Evolutionary conservation across 148 eudicot genomes (phyloP).

Genomic region (Talinum fruticosum): DNA sequence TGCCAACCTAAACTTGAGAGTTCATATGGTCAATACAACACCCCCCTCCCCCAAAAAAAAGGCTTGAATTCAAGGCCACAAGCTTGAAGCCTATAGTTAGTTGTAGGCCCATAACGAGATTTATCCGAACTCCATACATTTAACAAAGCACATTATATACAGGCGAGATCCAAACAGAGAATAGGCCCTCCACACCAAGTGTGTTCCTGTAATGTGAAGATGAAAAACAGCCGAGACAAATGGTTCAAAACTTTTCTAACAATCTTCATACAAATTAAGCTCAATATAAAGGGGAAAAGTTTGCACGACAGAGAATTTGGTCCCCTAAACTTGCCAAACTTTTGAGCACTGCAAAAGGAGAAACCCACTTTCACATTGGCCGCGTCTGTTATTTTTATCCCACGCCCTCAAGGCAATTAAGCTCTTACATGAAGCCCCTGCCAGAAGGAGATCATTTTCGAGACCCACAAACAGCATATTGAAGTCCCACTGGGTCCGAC

Average conservation of each 20-base stretch:
- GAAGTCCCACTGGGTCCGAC: slow-evolving; percentile 14
- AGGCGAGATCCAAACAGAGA: not conserved
- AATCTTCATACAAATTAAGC: not conserved
- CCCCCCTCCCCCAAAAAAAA: no score
- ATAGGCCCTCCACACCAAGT: not conserved
- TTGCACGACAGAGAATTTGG: not conserved
- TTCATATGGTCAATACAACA: no score
- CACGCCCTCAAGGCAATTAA: slow-evolving; percentile 3
- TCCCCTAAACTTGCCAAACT: not conserved
- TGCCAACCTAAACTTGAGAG: no score
- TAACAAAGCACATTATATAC: no score
- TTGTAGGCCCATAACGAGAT: no score
- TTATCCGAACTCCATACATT: not conserved
- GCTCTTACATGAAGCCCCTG: slow-evolving; percentile 20
- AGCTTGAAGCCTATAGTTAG: no score
- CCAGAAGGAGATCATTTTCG: slow-evolving; percentile 17
- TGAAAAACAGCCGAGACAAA: not conserved
- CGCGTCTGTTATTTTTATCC: not conserved
- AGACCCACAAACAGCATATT: slow-evolving; percentile 36
- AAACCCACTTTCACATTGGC: not conserved
- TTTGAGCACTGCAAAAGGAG: not conserved
- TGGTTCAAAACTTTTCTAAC: not conserved
- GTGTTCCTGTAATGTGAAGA: not conserved
- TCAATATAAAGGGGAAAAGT: not conserved
- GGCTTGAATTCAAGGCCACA: no score